Conservation (phyloP, 768 basidiomycete genomes). For the Mycena rosella region DNA sequence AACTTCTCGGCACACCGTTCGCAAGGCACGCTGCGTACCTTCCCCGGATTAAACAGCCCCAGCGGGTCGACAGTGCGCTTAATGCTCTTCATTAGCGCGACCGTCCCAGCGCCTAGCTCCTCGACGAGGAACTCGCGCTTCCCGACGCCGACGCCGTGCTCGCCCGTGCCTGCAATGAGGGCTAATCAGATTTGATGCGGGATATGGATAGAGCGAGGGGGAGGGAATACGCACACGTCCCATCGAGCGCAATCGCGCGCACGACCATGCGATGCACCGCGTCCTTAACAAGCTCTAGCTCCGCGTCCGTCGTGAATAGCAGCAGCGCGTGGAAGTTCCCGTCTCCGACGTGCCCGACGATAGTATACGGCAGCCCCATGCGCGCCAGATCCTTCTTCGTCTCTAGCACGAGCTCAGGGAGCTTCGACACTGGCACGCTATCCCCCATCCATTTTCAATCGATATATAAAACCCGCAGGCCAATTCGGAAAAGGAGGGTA, state of each 20-base stretch:
- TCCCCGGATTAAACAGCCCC: slow-evolving; percentile 87
- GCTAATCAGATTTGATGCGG: neutral
- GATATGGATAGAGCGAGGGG: too few species aligned
- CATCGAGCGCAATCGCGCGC: slow-evolving; percentile 77
- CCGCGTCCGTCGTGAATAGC: slow-evolving; percentile 70
- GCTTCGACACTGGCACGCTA: slow-evolving; percentile 72
- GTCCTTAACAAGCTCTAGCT: slow-evolving; percentile 54
- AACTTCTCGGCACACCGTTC: too few species aligned
- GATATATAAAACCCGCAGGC: too few species aligned
- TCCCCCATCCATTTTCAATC: neutral
- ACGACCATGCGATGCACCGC: slow-evolving; percentile 72
- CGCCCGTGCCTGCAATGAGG: slow-evolving; percentile 71
- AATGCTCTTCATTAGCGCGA: slow-evolving; percentile 86
- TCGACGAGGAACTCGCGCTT: slow-evolving; percentile 85
- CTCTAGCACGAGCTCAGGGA: slow-evolving; percentile 74
- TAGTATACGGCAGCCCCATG: slow-evolving; percentile 68
- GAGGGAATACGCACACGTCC: slow-evolving; percentile 66
- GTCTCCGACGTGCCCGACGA: slow-evolving; percentile 86
- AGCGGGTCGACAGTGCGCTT: slow-evolving; percentile 82
- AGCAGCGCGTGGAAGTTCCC: slow-evolving; percentile 67
- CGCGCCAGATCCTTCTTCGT: slow-evolving; percentile 77
- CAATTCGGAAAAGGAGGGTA: too few species aligned
- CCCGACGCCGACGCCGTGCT: slow-evolving; percentile 90
- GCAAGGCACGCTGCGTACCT: slow-evolving; percentile 56
- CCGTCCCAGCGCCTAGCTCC: slow-evolving; percentile 87